phyloP scores from a whole-genome alignment of 2,329 filamentous ascomycete genomes.

The Fusarium nelsonii region DNA sequence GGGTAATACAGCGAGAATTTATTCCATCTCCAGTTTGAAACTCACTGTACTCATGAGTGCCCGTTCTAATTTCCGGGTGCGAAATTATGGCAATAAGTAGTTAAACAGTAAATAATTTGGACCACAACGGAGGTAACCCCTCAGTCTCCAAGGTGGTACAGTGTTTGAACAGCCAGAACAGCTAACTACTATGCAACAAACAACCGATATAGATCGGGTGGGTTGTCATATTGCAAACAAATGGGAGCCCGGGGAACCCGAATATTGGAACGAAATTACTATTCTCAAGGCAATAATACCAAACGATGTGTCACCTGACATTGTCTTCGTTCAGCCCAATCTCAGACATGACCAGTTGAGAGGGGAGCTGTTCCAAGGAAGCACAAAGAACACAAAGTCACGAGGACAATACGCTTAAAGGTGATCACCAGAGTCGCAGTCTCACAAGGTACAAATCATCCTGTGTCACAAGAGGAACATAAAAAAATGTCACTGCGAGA shows the following conservation, averaged over 20 bases:
- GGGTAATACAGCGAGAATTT: not conserved
- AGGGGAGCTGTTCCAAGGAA: constrained; percentile 5
- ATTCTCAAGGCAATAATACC: not conserved
- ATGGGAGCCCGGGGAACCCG: not conserved
- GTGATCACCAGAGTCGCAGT: not conserved
- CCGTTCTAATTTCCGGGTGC: not conserved
- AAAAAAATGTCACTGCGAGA: not conserved
- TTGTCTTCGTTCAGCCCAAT: not conserved
- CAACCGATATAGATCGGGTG: not conserved
- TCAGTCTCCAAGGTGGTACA: no score
- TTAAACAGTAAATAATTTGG: not conserved
- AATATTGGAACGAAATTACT: not conserved
- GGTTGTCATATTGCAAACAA: not conserved
- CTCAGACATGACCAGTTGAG: not conserved
- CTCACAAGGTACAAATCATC: not conserved
- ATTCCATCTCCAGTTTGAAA: not conserved
- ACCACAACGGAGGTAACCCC: no score
- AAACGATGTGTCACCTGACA: not conserved
- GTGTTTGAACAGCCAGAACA: no score
- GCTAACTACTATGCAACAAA: not conserved
- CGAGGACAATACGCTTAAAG: constrained; percentile 3
- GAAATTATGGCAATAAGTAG: no score
- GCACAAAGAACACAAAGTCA: constrained; percentile 9
- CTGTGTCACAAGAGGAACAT: constrained; percentile 4
- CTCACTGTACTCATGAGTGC: no score